Percentiles rank a stretch among this genome's conserved stretches.
Evolutionary conservation across 345 rosid genomes (phyloP).

Genomic region (Pistacia vera): DNA sequence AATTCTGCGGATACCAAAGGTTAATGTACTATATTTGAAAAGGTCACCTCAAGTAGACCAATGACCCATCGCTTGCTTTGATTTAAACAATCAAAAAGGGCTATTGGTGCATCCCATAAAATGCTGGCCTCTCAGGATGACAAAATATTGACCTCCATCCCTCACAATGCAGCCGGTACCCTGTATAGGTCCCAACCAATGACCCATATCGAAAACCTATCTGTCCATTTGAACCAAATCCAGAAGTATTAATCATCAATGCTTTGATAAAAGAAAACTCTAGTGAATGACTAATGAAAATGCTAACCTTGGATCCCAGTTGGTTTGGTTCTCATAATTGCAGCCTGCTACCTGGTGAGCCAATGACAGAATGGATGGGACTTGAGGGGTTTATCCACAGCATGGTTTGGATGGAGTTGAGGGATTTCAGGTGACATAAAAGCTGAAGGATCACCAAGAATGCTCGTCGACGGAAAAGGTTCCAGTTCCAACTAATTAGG

Average conservation of each 20-base stretch:
- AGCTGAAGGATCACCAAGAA: constrained; percentile 52
- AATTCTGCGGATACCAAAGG: constrained; percentile 40
- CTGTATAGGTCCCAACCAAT: constrained; percentile 70
- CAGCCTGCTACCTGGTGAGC: constrained; percentile 60
- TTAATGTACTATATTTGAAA: constrained; percentile 49
- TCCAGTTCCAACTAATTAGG: constrained; percentile 58
- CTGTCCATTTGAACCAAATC: constrained; percentile 11
- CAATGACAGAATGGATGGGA: constrained; percentile 28
- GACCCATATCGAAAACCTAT: constrained; percentile 74
- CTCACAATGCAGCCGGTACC: constrained; percentile 53
- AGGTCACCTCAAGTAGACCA: constrained; percentile 54
- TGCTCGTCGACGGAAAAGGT: constrained; percentile 60
- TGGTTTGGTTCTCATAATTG: constrained; percentile 49
- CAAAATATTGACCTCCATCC: constrained; percentile 73
- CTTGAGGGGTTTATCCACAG: constrained; percentile 31
- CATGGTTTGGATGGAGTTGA: constrained; percentile 33
- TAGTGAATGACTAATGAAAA: not conserved
- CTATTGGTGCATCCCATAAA: constrained; percentile 56
- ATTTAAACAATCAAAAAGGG: constrained; percentile 42
- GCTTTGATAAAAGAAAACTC: not conserved
- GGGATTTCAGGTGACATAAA: constrained; percentile 32
- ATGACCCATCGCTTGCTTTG: constrained; percentile 73
- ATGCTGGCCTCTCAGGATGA: constrained; percentile 60
- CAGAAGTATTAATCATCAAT: not conserved
- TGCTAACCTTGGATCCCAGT: constrained; percentile 65